Percentiles rank a stretch among this genome's conserved stretches.
These are phyloP conservation scores for Dioszegia crocea DNA, from an alignment of 768 basidiomycete genomes.

Conservation along the genomic window DNA sequence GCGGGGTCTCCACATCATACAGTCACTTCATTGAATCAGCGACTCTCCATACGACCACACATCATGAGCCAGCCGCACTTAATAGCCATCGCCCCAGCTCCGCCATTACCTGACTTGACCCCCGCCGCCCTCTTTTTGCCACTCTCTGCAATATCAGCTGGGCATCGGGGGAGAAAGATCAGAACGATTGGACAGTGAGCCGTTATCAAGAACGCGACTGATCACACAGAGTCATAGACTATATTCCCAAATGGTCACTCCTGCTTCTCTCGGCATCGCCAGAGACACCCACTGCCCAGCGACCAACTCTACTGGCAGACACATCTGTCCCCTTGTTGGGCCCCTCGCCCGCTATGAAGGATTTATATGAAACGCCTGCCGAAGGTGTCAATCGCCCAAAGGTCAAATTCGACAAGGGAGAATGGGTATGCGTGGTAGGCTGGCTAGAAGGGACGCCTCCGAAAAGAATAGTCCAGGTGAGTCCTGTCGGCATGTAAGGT, in stretches of 20 bases:
- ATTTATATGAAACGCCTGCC: conserved; percentile 3
- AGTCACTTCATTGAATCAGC: too few species aligned
- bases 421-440: conserved; percentile 32
- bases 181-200: conserved; percentile 34
- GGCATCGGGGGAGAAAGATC: conserved; percentile 22
- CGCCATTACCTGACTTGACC: neutral
- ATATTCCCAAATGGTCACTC: conserved; percentile 18
- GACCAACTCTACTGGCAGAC: conserved; percentile 28
- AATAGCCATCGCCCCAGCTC: neutral
- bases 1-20: too few species aligned
- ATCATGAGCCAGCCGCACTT: neutral
- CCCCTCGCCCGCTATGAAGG: conserved; percentile 18
- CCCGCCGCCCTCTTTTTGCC: conserved; percentile 20
- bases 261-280: conserved; percentile 7
- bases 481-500: neutral
- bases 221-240: conserved; percentile 25
- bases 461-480: conserved; percentile 15
- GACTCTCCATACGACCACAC: too few species aligned
- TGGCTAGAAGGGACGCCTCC: conserved; percentile 32
- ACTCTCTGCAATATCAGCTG: conserved; percentile 12
- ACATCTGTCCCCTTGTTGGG: conserved; percentile 27
- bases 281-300: neutral
- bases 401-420: conserved; percentile 25
- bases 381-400: conserved; percentile 17
- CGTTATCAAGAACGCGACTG: too few species aligned